Conservation (phyloP, 176 grass and related monocot species). For the Rhipidocladum racemiflorum region DNA sequence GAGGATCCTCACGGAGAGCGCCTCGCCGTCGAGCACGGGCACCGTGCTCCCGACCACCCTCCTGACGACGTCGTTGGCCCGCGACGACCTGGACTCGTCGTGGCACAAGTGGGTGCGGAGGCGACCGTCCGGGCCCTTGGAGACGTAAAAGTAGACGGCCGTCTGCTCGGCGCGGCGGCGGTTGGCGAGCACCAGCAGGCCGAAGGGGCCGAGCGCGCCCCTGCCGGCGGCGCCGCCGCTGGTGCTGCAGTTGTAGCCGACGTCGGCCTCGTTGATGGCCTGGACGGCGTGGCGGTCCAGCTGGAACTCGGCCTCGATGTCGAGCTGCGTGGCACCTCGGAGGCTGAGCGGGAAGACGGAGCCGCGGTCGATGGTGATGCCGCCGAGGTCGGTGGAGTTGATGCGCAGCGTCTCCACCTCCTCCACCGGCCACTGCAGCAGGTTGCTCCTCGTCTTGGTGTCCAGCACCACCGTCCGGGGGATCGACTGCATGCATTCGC, state of each 20-base stretch:
- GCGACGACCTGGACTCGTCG: slow-evolving; percentile 54
- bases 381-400: slow-evolving; percentile 20
- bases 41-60: slow-evolving; percentile 44
- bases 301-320: slow-evolving; percentile 54
- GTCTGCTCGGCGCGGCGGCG: slow-evolving; percentile 30
- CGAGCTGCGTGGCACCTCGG: slow-evolving; percentile 37
- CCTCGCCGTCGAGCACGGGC: slow-evolving; percentile 45
- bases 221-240: slow-evolving; percentile 36
- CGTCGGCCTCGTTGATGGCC: slow-evolving; percentile 2
- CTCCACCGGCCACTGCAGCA: slow-evolving; percentile 68
- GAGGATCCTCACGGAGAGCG: slow-evolving; percentile 45
- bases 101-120: slow-evolving; percentile 57
- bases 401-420: slow-evolving; percentile 47
- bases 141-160: slow-evolving; percentile 55
- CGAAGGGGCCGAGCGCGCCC: slow-evolving; percentile 53
- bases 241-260: slow-evolving; percentile 48
- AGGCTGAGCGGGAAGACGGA: slow-evolving; percentile 28
- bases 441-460: slow-evolving; percentile 42
- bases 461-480: slow-evolving; percentile 55
- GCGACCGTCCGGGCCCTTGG: slow-evolving; percentile 31
- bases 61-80: slow-evolving; percentile 49
- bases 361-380: slow-evolving; percentile 31
- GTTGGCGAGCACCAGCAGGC: slow-evolving; percentile 42
- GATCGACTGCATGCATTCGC: slow-evolving; percentile 32
- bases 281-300: slow-evolving; percentile 11